Evolutionary conservation across 225 moss, liverwort and hornwort genomes (phyloP).

Genomic region (Pleurozium schreberi): DNA sequence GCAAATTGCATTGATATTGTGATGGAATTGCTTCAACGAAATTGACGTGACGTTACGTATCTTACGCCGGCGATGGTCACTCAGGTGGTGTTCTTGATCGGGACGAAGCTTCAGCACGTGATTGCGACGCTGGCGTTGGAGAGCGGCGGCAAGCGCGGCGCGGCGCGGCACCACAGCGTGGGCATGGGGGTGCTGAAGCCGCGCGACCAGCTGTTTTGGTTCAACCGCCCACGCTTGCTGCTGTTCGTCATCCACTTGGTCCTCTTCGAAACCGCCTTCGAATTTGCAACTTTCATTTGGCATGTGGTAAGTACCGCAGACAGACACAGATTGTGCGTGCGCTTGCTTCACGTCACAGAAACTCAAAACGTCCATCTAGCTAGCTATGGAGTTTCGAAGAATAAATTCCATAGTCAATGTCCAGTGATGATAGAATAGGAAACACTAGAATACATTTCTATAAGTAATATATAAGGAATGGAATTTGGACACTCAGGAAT

Average conservation of each 20-base stretch:
- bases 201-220: conserved; percentile 84
- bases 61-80: not conserved
- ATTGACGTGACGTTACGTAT: not conserved
- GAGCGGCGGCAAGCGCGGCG: conserved; percentile 7
- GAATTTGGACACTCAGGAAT: not conserved
- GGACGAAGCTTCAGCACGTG: conserved; percentile 73
- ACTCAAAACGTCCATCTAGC: not conserved
- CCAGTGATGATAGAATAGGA: not conserved
- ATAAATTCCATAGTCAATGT: not conserved
- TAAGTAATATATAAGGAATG: not conserved
- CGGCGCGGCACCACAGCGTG: not conserved
- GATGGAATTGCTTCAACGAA: not conserved
- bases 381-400: not conserved
- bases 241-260: conserved; percentile 49
- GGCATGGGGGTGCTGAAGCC: conserved; percentile 17
- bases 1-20: not conserved
- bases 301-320: conserved; percentile 26
- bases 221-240: conserved; percentile 43
- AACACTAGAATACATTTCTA: not conserved
- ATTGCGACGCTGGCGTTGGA: conserved; percentile 69
- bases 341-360: not conserved
- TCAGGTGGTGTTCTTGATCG: conserved; percentile 60
- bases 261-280: conserved; percentile 68
- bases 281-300: conserved; percentile 69
- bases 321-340: not conserved